Percentiles rank a stretch among this genome's conserved stretches.
Conservation (phyloP, 345 rosid species). For the Boechera divaricarpa region DNA sequence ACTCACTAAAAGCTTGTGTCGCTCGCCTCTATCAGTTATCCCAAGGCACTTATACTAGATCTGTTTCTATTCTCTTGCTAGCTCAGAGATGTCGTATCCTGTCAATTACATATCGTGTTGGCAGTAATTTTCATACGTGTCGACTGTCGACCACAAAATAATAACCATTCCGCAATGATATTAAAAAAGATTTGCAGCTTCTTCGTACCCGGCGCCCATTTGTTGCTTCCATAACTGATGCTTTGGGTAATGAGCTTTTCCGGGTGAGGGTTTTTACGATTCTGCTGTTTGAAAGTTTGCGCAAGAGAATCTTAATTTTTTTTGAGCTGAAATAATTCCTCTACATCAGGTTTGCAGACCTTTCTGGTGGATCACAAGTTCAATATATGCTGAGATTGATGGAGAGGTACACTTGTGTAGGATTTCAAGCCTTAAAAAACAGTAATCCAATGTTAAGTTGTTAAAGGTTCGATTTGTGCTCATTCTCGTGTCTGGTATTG, state of each 20-base stretch:
- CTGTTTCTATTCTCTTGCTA: slow-evolving; percentile 3
- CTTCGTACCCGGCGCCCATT: slow-evolving; percentile 92
- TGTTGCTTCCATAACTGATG: slow-evolving; percentile 77
- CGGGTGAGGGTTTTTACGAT: slow-evolving; percentile 57
- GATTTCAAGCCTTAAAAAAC: not conserved
- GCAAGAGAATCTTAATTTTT: slow-evolving; percentile 22
- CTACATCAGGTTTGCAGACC: slow-evolving; percentile 84
- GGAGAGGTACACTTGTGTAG: slow-evolving; percentile 65
- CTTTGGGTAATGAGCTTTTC: slow-evolving; percentile 74
- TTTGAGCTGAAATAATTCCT: slow-evolving; percentile 41
- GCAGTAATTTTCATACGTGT: not conserved
- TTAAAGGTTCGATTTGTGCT: not conserved
- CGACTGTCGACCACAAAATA: slow-evolving; percentile 2
- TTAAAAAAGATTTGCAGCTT: slow-evolving; percentile 52
- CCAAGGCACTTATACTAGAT: not conserved
- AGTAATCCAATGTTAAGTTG: not conserved
- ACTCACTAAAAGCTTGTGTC: not conserved
- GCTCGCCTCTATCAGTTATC: slow-evolving; percentile 3
- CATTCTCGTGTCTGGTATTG: slow-evolving; percentile 34
- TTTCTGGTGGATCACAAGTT: slow-evolving; percentile 95
- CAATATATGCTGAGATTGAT: slow-evolving; percentile 88
- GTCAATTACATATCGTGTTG: slow-evolving; percentile 2
- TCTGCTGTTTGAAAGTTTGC: slow-evolving; percentile 26
- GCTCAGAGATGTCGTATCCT: not conserved
- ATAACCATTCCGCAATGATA: slow-evolving; percentile 2